These are phyloP conservation scores for Ustilago loliicola DNA, from an alignment of 1,284 basidiomycete species.

Conservation along the genomic window DNA sequence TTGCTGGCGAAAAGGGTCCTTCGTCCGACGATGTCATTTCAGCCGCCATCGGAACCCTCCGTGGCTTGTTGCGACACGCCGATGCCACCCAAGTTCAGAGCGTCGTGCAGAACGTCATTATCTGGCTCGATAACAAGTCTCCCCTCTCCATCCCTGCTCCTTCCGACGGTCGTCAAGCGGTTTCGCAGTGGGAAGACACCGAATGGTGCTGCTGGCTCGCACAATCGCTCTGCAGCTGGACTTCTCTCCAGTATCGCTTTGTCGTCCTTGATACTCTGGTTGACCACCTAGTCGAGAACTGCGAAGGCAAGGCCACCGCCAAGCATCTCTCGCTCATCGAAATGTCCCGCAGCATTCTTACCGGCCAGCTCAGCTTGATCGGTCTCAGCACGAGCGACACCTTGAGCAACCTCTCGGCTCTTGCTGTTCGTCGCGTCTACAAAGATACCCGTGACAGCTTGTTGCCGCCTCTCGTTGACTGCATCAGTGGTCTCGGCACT, in stretches of 20 bases:
- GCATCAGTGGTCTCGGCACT: constrained; percentile 85
- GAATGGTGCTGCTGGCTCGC: constrained; percentile 87
- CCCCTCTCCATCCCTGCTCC: constrained; percentile 26
- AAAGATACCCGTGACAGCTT: constrained; percentile 74
- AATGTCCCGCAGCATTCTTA: constrained; percentile 86
- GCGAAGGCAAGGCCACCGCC: constrained; percentile 75
- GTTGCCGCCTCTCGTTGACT: constrained; percentile 80
- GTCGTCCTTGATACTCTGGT: constrained; percentile 87
- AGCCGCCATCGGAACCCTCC: constrained; percentile 80
- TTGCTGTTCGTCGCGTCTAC: constrained; percentile 81
- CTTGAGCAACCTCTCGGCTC: constrained; percentile 75
- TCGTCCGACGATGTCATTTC: constrained; percentile 80
- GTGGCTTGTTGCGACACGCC: constrained; percentile 81
- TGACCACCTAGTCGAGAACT: constrained; percentile 81
- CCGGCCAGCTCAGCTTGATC: constrained; percentile 83
- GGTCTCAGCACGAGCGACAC: constrained; percentile 93
- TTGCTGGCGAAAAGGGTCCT: constrained; percentile 89
- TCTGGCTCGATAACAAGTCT: constrained; percentile 62
- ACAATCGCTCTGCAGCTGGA: constrained; percentile 82
- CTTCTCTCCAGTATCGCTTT: constrained; percentile 91
- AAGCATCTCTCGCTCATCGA: constrained; percentile 80
- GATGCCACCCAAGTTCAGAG: constrained; percentile 81
- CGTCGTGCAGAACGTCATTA: constrained; percentile 78
- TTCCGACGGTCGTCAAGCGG: constrained; percentile 29
- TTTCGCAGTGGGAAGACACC: constrained; percentile 78